A percentile compares a stretch with the other conserved stretches of the same genome.
Evolutionary conservation across 768 basidiomycete genomes (phyloP).

Genomic region (Tricholoma flavovirens): DNA sequence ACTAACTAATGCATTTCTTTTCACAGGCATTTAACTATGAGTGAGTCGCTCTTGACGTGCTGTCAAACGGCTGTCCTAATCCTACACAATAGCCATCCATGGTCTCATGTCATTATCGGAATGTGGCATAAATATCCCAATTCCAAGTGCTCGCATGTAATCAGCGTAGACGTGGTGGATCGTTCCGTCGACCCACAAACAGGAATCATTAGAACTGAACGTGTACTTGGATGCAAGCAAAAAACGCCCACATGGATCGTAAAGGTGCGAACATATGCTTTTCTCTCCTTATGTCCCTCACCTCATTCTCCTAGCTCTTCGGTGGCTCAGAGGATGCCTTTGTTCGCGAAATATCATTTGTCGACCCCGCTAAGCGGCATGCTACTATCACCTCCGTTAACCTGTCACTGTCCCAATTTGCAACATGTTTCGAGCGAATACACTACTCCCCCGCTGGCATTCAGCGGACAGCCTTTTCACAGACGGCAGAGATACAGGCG

Average conservation of each 20-base stretch:
- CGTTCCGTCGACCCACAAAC: conserved; percentile 77
- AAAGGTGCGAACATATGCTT: conserved; percentile 50
- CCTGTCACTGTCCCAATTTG: conserved; percentile 91
- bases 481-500: conserved; percentile 90
- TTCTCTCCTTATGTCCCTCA: conserved; percentile 1
- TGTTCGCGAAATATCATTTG: conserved; percentile 90
- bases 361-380: conserved; percentile 76
- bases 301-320: conserved; percentile 55
- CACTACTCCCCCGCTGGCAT: conserved; percentile 69
- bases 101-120: conserved; percentile 86
- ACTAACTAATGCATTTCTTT: conserved; percentile 70
- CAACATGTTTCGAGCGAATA: conserved; percentile 88
- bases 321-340: conserved; percentile 93
- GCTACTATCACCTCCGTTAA: conserved; percentile 90
- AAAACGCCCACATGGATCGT: conserved; percentile 90
- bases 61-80: conserved; percentile 11
- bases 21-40: conserved; percentile 81
- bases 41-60: conserved; percentile 40
- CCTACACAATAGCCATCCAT: conserved; percentile 60
- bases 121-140: conserved; percentile 98
- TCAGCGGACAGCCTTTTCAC: conserved; percentile 66
- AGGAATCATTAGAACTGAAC: conserved; percentile 88
- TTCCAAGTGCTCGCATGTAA: conserved; percentile 83
- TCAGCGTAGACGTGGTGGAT: conserved; percentile 83
- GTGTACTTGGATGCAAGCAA: conserved; percentile 87